phyloP scores from a whole-genome alignment of 768 basidiomycete species.

The Omphalotus guepiniiformis region DNA sequence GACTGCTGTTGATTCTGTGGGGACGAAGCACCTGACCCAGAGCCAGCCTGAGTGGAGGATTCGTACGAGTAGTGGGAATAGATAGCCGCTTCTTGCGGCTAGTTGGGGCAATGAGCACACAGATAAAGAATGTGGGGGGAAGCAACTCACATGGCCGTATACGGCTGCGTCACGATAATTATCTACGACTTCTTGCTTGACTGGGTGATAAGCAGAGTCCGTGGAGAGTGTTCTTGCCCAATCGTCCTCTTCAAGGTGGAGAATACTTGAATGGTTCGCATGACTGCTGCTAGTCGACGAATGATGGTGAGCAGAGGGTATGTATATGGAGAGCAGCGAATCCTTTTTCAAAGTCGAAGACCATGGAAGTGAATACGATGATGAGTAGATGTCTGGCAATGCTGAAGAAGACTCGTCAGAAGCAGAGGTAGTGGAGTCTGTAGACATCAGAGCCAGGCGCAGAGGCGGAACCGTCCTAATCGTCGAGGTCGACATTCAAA shows the following conservation, averaged over 20 bases:
- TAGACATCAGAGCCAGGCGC: too few relatives aligned
- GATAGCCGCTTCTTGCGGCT: not conserved
- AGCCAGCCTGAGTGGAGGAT: not conserved
- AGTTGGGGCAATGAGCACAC: not conserved
- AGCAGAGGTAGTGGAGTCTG: too few relatives aligned
- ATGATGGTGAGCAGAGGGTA: not conserved
- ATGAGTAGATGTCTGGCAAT: too few relatives aligned
- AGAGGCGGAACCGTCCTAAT: too few relatives aligned
- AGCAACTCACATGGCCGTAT: not conserved
- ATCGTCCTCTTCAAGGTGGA: not conserved
- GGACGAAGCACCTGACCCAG: too few relatives aligned
- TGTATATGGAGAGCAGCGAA: conserved; percentile 2
- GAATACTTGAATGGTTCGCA: not conserved
- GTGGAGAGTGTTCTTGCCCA: not conserved
- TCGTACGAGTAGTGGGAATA: not conserved
- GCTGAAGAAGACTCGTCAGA: too few relatives aligned
- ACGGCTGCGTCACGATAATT: not conserved
- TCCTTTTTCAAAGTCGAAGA: not conserved
- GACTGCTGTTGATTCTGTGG: too few relatives aligned
- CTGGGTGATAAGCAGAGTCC: not conserved
- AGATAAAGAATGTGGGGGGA: not conserved
- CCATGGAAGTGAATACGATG: not conserved
- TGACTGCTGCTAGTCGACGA: not conserved
- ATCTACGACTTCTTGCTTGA: conserved; percentile 1
- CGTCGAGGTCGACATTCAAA: too few relatives aligned